Evolutionary conservation across 345 rosid species (phyloP), one percentile per base, ranked within the genome.

Genomic region (Eucalyptus guilfoylei): DNA sequence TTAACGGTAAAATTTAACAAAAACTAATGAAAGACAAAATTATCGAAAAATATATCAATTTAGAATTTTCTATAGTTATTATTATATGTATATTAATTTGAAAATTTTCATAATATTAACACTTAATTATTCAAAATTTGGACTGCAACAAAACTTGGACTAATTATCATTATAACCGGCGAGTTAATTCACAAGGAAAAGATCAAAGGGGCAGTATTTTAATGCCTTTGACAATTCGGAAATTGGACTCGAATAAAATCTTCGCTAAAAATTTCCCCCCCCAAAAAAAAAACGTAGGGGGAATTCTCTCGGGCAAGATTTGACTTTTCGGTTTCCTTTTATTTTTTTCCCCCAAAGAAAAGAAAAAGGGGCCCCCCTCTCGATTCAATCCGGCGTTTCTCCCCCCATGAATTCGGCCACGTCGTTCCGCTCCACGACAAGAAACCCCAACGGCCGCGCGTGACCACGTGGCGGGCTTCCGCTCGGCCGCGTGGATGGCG

Each of bases 1-100:
- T 55, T 23, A 23, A 55, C 0, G 8, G 6, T 55, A 23, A 23
- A 55, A 55, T 23, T 9, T 55, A 54, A 54, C 0, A 0, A 0
- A 54, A 54, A 19, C 0, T 54, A 54, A 54, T 9, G 2, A 2
- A 21, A 19, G 9, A 55, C 0, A 21, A 19, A 55, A 55, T 9
- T 55, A 0, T 52, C 52, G 6, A 50, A 17, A 49, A 60, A 11
- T 3, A 12, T 60, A 3, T 1, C 1, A 28, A 1, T 60, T 28
- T 28, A 2, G 1, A 1, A 60, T 60, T 60, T 60, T 60, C 11
- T 1, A 3, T 60, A 6, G 0, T 28, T 1, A 11, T 60, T 28
- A 6, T 28, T 7, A 11, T 1, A 11, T 0, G 14, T 1, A 5
- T 28, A 60, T 11, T 11, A 4, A 60, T 60, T 12, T 11, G 3